Base-by-base conservation (phyloP, 495 filamentous ascomycete species). In the Aspergillus avenaceus region DNA sequence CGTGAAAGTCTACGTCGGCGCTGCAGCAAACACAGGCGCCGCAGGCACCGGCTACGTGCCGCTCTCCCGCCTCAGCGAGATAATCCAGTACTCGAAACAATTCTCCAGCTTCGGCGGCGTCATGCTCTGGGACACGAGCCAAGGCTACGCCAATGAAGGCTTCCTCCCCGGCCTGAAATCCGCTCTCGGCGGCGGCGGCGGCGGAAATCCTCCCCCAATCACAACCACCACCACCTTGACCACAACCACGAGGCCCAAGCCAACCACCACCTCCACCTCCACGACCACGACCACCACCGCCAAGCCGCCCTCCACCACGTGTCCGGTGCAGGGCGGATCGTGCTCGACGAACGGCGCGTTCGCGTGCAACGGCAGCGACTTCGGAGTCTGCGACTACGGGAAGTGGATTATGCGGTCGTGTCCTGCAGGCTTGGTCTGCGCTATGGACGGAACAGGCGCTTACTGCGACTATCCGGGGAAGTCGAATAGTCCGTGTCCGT, bases 41-140 rank as follows among this genome's bases (percentile, higher is more conserved):
- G 84, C 79, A 12, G 79, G 82, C 22, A 70, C 66, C 5, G 84
- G 84, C 6, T 90, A 86, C 56, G 49, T 78, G 13, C 54, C 69
- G 0, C 67, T 75, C 1, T 53, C 52, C 9, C 54, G 65, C 22
- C 63, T 88, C 12, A 58, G 55, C 18, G 56, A 62, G 22, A 72
- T 83, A 25, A 74, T 84, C 49, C 22, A 64, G 31, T 80, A 78
- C 53, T 60, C 64, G 42, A 73, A 78, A 65, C 59, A 64, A 36
- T 83, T 80, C 61, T 55, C 66, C 2, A 84, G 78, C 62, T 84
- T 87, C 54, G 84, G 84, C 4, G 85, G 85, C 18, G 75, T 85
- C 3, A 87, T 87, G 85, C 68, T 85, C 54, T 88, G 84, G 85
- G 85, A 88, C 71, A 76, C 76, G 51, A 77, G 67, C 9, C 81